A percentile compares a stretch with the other conserved stretches of the same genome.
phyloP scores from a whole-genome alignment of 2,329 filamentous ascomycete genomes.

The Paecilomyces fulvus region DNA sequence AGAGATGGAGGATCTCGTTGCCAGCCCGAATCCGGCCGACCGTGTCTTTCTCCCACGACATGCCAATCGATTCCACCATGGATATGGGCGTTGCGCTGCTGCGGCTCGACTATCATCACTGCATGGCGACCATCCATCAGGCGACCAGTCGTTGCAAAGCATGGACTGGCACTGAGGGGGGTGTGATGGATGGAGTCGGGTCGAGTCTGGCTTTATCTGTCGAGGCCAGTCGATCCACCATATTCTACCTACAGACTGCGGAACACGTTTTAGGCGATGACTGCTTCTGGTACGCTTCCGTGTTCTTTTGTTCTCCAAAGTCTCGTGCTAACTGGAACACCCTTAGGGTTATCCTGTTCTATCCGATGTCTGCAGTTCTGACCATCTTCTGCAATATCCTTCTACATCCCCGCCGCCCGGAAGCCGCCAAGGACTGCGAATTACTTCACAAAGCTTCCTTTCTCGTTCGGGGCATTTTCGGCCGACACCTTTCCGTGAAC shows the following conservation, averaged over 20 bases:
- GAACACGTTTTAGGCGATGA: conserved; percentile 37
- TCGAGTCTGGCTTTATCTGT: conserved; percentile 48
- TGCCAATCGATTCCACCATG: conserved; percentile 20
- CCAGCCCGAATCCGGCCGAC: conserved; percentile 39
- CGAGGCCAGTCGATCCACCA: conserved; percentile 48
- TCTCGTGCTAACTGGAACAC: not conserved
- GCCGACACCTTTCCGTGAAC: conserved; percentile 19
- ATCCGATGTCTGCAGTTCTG: conserved; percentile 48
- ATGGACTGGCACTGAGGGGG: conserved; percentile 26
- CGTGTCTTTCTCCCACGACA: conserved; percentile 35
- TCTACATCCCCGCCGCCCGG: conserved; percentile 37
- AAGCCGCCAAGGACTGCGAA: conserved; percentile 39
- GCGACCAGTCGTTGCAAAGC: conserved; percentile 46
- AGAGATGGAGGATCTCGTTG: conserved; percentile 46
- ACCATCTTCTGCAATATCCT: conserved; percentile 50
- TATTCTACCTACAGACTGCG: conserved; percentile 41
- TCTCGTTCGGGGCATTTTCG: conserved; percentile 34
- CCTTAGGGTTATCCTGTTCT: conserved; percentile 47
- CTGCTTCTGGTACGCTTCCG: conserved; percentile 41
- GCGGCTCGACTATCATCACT: conserved; percentile 48
- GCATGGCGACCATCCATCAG: conserved; percentile 48
- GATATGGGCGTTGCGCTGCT: conserved; percentile 43
- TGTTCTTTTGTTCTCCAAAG: conserved; percentile 4
- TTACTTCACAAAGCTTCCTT: conserved; percentile 37
- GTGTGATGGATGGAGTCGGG: conserved; percentile 39